A percentile compares a stretch with the other conserved stretches of the same genome.
phyloP scores from a whole-genome alignment of 2,329 filamentous ascomycete genomes.

The Fusarium clavum region DNA sequence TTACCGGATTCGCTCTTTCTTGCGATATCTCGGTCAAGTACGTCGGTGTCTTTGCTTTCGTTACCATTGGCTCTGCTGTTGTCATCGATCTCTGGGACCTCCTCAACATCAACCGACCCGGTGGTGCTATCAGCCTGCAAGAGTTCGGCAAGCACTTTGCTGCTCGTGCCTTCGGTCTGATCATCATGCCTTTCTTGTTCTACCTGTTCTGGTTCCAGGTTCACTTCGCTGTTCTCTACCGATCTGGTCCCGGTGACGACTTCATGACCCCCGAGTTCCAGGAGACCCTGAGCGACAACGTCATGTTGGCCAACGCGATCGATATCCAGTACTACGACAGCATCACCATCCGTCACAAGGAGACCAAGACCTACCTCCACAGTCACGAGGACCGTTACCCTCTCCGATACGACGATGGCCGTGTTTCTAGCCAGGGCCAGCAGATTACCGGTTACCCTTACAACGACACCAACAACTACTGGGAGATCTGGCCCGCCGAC shows the following conservation, averaged over 20 bases:
- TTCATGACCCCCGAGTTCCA: slow-evolving; percentile 99
- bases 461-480: slow-evolving; percentile 99
- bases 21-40: slow-evolving; percentile 99
- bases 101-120: slow-evolving; percentile 85
- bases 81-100: slow-evolving; percentile 95
- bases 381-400: slow-evolving; percentile 92
- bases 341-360: slow-evolving; percentile 92
- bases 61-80: slow-evolving; percentile 95
- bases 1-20: slow-evolving; percentile 93
- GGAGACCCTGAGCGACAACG: slow-evolving; percentile 94
- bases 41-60: slow-evolving; percentile 94
- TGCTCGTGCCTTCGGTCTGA: slow-evolving; percentile 86
- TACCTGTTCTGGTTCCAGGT: slow-evolving; percentile 99
- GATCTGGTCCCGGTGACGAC: slow-evolving; percentile 94
- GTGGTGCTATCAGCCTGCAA: slow-evolving; percentile 81
- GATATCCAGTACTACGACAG: slow-evolving; percentile 90
- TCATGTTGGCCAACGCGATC: slow-evolving; percentile 88
- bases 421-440: slow-evolving; percentile 96
- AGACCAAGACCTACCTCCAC: slow-evolving; percentile 96
- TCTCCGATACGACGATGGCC: slow-evolving; percentile 94
- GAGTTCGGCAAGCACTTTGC: slow-evolving; percentile 90
- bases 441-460: slow-evolving; percentile 98
- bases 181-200: slow-evolving; percentile 93
- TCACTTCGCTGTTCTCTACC: slow-evolving; percentile 88
- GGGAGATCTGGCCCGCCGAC: slow-evolving; percentile 85